phyloP scores from a whole-genome alignment of 257 asterid species.

The Linaria vulgaris region DNA sequence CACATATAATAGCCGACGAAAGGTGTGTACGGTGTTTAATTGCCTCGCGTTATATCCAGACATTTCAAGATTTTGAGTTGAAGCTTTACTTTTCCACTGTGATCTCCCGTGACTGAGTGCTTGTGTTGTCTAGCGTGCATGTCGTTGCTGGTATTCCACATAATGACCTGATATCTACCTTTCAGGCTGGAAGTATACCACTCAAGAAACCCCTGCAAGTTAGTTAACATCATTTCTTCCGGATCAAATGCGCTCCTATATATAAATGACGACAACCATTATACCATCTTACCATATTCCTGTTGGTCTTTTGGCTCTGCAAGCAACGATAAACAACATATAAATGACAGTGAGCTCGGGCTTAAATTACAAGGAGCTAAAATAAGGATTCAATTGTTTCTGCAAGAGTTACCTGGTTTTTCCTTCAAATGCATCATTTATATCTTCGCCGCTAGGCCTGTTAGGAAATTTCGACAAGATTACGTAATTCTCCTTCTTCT shows the following conservation, averaged over 20 bases:
- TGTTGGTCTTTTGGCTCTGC: conserved; percentile 58
- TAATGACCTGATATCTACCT: not conserved
- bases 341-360: conserved; percentile 17
- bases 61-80: not conserved
- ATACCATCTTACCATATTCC: conserved; percentile 91
- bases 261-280: conserved; percentile 20
- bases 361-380: conserved; percentile 1
- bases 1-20: too few relatives aligned
- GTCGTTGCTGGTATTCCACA: not conserved
- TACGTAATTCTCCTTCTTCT: conserved; percentile 74
- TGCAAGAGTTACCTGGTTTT: conserved; percentile 55
- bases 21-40: too few relatives aligned
- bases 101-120: too few relatives aligned
- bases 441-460: conserved; percentile 78
- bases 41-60: not conserved
- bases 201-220: conserved; percentile 71
- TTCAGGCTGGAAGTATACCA: conserved; percentile 43
- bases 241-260: conserved; percentile 5
- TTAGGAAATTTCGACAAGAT: conserved; percentile 51
- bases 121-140: not conserved
- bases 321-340: conserved; percentile 21
- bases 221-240: conserved; percentile 18
- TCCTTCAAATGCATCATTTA: conserved; percentile 83
- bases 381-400: not conserved
- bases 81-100: not conserved